These are phyloP conservation scores for Epichloe bromicola DNA, from an alignment of 2,329 filamentous ascomycete genomes.

Conservation along the genomic window DNA sequence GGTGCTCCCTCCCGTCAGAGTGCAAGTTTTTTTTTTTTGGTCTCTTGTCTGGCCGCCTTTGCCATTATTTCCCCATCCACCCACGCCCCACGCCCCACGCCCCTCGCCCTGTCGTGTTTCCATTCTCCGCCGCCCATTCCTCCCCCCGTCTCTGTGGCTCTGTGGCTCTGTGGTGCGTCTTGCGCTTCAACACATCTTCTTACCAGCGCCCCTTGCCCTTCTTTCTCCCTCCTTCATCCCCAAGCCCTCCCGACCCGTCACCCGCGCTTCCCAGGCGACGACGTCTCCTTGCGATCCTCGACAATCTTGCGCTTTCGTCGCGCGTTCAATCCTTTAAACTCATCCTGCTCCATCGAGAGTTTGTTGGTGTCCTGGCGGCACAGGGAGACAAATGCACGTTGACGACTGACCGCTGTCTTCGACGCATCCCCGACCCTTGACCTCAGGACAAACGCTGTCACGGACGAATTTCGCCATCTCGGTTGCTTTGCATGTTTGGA, in stretches of 20 bases:
- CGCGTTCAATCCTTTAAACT: slow-evolving; percentile 8
- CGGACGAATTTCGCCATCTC: slow-evolving; percentile 16
- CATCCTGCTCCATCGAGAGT: slow-evolving; percentile 6
- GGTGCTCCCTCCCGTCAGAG: not conserved
- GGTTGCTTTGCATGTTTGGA: slow-evolving; percentile 11
- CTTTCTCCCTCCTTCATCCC: slow-evolving; percentile 13
- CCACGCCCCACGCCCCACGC: slow-evolving; percentile 8
- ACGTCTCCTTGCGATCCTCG: slow-evolving; percentile 18
- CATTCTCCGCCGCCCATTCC: slow-evolving; percentile 15
- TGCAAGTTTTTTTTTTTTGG: not conserved
- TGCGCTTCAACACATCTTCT: slow-evolving; percentile 13
- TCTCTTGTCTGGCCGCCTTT: slow-evolving; percentile 1
- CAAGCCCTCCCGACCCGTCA: slow-evolving; percentile 18
- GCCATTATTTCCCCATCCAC: slow-evolving; percentile 3
- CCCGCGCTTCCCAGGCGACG: slow-evolving; percentile 17
- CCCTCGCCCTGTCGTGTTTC: slow-evolving; percentile 21
- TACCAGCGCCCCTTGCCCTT: slow-evolving; percentile 15
- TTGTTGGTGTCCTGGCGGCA: slow-evolving; percentile 14
- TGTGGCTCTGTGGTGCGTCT: not conserved
- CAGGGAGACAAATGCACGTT: slow-evolving; percentile 21
- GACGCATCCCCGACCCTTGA: slow-evolving; percentile 7
- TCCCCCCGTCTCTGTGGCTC: slow-evolving; percentile 16
- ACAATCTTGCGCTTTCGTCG: slow-evolving; percentile 14
- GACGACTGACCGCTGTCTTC: slow-evolving; percentile 16
- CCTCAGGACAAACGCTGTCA: slow-evolving; percentile 9